Percentiles rank a stretch among this genome's conserved stretches.
These are phyloP conservation scores for Paratinospora sagittata DNA, from an alignment of 164 flowering plant genomes.

Conservation along the genomic window DNA sequence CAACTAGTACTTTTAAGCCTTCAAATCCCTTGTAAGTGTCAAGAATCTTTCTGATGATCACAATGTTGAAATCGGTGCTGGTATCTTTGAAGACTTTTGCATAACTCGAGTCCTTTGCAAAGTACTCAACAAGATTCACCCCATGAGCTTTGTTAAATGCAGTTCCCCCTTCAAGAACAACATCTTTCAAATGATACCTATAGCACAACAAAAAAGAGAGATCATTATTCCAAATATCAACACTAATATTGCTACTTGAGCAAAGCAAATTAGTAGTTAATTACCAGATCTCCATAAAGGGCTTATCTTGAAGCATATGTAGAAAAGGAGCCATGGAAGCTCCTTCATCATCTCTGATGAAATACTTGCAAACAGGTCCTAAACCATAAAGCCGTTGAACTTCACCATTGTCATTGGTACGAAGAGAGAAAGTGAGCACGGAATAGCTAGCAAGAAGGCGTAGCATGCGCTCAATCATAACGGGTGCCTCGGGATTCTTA, in stretches of 20 bases:
- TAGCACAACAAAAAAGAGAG: too few species aligned
- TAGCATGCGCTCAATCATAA: slow-evolving; percentile 31
- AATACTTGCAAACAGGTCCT: slow-evolving; percentile 65
- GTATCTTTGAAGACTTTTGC: slow-evolving; percentile 73
- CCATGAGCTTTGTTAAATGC: slow-evolving; percentile 84
- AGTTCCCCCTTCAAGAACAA: slow-evolving; percentile 74
- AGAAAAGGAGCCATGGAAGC: slow-evolving; percentile 52
- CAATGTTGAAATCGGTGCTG: slow-evolving; percentile 66
- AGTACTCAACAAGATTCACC: slow-evolving; percentile 70
- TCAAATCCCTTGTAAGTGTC: slow-evolving; percentile 69
- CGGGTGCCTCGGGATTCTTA: slow-evolving; percentile 20
- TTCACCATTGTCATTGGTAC: background rate
- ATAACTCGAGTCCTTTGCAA: slow-evolving; percentile 64
- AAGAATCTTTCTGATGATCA: slow-evolving; percentile 66
- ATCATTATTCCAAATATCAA: too few species aligned
- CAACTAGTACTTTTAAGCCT: slow-evolving; percentile 53
- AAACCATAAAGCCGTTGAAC: slow-evolving; percentile 57
- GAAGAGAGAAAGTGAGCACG: slow-evolving; percentile 14
- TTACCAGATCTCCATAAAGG: slow-evolving; percentile 97
- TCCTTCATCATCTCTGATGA: slow-evolving; percentile 63
- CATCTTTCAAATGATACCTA: slow-evolving; percentile 81
- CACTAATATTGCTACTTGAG: too few species aligned
- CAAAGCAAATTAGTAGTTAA: too few species aligned
- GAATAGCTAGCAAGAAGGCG: slow-evolving; percentile 28
- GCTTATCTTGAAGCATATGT: slow-evolving; percentile 81